Evolutionary conservation across 306 rosid species (phyloP), one percentile per base, ranked within the genome.

Genomic region (Abrus precatorius): DNA sequence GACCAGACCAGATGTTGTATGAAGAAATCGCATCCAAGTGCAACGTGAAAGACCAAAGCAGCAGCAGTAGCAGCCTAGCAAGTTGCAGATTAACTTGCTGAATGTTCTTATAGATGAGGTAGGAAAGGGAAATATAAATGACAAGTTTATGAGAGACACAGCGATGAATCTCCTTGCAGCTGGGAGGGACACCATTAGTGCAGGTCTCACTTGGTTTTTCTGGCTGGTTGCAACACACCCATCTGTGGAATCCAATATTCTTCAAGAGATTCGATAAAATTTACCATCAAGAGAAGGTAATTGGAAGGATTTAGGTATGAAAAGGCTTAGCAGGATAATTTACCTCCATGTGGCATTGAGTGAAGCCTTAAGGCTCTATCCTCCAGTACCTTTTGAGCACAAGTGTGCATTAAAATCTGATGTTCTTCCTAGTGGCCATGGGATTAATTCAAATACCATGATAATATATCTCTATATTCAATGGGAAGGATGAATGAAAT

Each of bases 61-160:
- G 14, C 3, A 59, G 40, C 40, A 59, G 34, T 20, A 20, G 20
- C 20, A 20, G 20, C 32, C 60, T 54, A 20, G 60, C 32, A 4
- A 54, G 32, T 14, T 32, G 29, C 36, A 8, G 13, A 9, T 55
- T 27, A 30, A 11, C 65, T 30, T 59, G 40, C 38, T 59, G 29
- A 30, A 59, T 59, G 2, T 30, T 30, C 20, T 32, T 33, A 30
- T 33, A 9, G 29, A 32, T 32, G 67, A 61, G 33, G 8, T 11
- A 1, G 44, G 20, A 3, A 12, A 33, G 7, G 67, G 12, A 9
- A 32, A 61, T 11, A 3, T 61, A 5, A 44, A 61, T 61, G 67
- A 33, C 27, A 61, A 61, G 67, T 61, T 61, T 61, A 3, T 61
- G 20, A 61, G 44, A 61, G 44, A 61, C 67, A 61, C 44, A 61